Evolutionary conservation across 73 alveolate genomes (phyloP).

Genomic region (Stentor coeruleus): DNA sequence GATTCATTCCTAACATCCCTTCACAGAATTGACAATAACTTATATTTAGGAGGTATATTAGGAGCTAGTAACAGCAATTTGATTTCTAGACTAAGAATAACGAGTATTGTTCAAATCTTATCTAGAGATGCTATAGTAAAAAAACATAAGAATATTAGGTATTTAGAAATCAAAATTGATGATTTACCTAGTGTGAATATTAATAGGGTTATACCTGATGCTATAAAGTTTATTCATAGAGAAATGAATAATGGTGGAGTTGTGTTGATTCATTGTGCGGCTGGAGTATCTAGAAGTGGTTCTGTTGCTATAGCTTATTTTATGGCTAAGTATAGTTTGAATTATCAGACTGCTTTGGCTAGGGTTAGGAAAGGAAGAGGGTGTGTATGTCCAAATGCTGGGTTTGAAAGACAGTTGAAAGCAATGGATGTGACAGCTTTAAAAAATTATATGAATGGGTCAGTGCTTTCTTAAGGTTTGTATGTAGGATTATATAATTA

Average conservation of each 20-base stretch:
- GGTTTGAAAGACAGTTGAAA: conserved; percentile 33
- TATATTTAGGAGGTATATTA: background rate
- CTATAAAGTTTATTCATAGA: background rate
- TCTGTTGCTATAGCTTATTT: conserved; percentile 34
- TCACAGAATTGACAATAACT: background rate
- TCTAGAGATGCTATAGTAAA: background rate
- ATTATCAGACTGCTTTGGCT: conserved; percentile 26
- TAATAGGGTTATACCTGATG: background rate
- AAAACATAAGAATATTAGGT: background rate
- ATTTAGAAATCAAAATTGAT: background rate
- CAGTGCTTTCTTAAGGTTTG: no score
- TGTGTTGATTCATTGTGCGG: conserved; percentile 23
- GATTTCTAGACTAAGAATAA: background rate
- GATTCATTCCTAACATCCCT: background rate
- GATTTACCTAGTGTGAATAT: background rate
- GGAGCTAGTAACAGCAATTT: background rate
- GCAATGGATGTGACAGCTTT: background rate
- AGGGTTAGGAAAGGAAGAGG: conserved; percentile 34
- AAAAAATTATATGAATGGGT: no score
- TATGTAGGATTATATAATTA: no score
- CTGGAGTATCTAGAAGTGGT: conserved; percentile 50
- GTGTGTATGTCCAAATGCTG: conserved; percentile 41
- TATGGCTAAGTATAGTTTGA: conserved; percentile 28
- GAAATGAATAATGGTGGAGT: background rate
- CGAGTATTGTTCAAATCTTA: background rate